phyloP scores from a whole-genome alignment of 371 early-diverging fungal genomes.

The Saksenaea oblongispora region DNA sequence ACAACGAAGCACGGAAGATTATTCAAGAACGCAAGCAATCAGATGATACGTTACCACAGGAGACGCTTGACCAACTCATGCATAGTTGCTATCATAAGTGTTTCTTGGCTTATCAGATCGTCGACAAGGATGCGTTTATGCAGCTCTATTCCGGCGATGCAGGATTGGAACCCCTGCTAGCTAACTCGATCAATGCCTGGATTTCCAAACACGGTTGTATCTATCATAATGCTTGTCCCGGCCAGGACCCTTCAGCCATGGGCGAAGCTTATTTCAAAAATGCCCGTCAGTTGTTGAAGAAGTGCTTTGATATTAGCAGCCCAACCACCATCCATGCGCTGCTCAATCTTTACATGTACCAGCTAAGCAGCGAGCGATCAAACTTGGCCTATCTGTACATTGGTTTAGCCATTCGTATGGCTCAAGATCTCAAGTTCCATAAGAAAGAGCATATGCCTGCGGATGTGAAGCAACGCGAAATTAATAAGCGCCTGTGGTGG shows the following conservation, averaged over 20 bases:
- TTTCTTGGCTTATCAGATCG: slow-evolving; percentile 57
- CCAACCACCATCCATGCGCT: slow-evolving; percentile 60
- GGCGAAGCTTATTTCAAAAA: slow-evolving; percentile 61
- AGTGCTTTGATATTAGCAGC: slow-evolving; percentile 58
- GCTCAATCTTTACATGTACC: slow-evolving; percentile 65
- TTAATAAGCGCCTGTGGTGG: slow-evolving; percentile 66
- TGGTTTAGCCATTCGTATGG: slow-evolving; percentile 66
- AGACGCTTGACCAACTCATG: slow-evolving; percentile 44
- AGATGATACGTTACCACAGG: slow-evolving; percentile 34
- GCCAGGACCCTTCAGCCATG: slow-evolving; percentile 47
- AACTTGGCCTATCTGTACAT: slow-evolving; percentile 60
- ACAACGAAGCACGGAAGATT: slow-evolving; percentile 48
- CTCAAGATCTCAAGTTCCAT: slow-evolving; percentile 64
- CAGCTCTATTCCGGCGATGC: slow-evolving; percentile 17
- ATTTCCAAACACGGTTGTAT: slow-evolving; percentile 59
- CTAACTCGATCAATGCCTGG: slow-evolving; percentile 63
- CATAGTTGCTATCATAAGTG: slow-evolving; percentile 57
- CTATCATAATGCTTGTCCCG: slow-evolving; percentile 49
- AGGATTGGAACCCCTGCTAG: slow-evolving; percentile 39
- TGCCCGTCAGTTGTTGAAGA: slow-evolving; percentile 57
- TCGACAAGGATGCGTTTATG: slow-evolving; percentile 44
- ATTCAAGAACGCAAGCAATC: slow-evolving; percentile 31
- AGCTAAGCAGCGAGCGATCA: slow-evolving; percentile 57
- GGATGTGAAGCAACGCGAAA: slow-evolving; percentile 53
- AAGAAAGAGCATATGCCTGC: slow-evolving; percentile 51